Conservation (phyloP, 495 filamentous ascomycete genomes). For the Articulospora tetracladia region DNA sequence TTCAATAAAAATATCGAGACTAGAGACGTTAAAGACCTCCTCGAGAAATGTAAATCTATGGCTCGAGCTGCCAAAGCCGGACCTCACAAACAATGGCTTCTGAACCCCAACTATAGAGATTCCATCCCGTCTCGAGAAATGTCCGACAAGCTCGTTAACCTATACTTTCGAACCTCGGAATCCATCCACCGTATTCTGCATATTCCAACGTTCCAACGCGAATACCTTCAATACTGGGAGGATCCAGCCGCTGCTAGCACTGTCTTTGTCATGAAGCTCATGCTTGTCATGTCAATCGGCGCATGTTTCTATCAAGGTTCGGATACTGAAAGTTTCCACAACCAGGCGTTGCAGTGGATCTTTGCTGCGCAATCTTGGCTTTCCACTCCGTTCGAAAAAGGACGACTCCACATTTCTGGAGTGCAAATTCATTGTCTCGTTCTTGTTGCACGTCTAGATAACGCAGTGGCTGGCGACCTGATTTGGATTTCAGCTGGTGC, state of each 20-base stretch:
- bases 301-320: slow-evolving; percentile 46
- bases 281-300: slow-evolving; percentile 63
- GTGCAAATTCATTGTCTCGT: slow-evolving; percentile 58
- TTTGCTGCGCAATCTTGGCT: slow-evolving; percentile 62
- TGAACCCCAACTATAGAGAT: slow-evolving; percentile 10
- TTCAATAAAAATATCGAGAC: background rate
- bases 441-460: slow-evolving; percentile 52
- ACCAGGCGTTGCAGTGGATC: slow-evolving; percentile 56
- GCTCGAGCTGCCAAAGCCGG: slow-evolving; percentile 22
- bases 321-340: slow-evolving; percentile 39
- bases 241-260: slow-evolving; percentile 19
- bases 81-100: slow-evolving; percentile 17
- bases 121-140: slow-evolving; percentile 42
- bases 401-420: slow-evolving; percentile 47
- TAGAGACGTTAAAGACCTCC: slow-evolving; percentile 9
- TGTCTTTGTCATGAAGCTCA: slow-evolving; percentile 54
- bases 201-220: slow-evolving; percentile 45
- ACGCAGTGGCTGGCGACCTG: slow-evolving; percentile 50
- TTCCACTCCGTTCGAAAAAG: slow-evolving; percentile 47
- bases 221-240: slow-evolving; percentile 38
- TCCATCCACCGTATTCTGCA: slow-evolving; percentile 51
- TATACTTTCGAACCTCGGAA: slow-evolving; percentile 45
- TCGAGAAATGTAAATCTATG: slow-evolving; percentile 21
- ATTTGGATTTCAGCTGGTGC: slow-evolving; percentile 57
- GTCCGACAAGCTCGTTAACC: slow-evolving; percentile 40